Evolutionary conservation across 305 asterid genomes (phyloP).

Genomic region (Fraxinus baroniana): DNA sequence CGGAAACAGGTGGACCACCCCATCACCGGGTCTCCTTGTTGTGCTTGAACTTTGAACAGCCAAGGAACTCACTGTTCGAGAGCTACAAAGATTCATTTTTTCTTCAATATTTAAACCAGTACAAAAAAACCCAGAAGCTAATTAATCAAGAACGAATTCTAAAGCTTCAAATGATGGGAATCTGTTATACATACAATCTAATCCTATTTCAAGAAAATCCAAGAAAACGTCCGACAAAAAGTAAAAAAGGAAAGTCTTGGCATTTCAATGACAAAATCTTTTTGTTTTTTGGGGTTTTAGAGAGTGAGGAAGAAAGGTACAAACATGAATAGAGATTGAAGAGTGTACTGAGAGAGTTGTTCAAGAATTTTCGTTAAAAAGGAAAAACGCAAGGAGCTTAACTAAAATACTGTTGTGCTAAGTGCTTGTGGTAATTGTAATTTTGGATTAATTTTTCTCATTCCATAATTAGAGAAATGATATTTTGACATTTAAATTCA

Average conservation of each 20-base stretch:
- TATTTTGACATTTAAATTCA: not conserved
- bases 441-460: not conserved
- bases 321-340: not conserved
- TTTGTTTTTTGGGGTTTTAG: not conserved
- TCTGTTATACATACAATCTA: not conserved
- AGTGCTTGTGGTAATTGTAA: not conserved
- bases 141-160: slow-evolving; percentile 18
- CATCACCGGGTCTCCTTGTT: slow-evolving; percentile 59
- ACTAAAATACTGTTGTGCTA: not conserved
- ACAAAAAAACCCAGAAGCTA: slow-evolving; percentile 25
- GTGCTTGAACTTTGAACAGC: slow-evolving; percentile 39
- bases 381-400: not conserved
- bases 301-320: not conserved
- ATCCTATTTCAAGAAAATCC: not conserved
- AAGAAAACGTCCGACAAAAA: not conserved
- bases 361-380: not conserved
- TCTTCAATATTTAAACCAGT: slow-evolving; percentile 26
- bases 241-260: slow-evolving; percentile 4
- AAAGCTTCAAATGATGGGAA: not conserved
- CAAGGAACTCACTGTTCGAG: slow-evolving; percentile 37
- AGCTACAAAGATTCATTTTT: slow-evolving; percentile 58
- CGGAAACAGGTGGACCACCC: slow-evolving; percentile 67
- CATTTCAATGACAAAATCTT: not conserved
- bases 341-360: not conserved
- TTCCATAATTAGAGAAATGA: not conserved